A percentile compares a stretch with the other conserved stretches of the same genome.
phyloP scores from a whole-genome alignment of 768 basidiomycete genomes.

The Rhizopogon vulgaris region DNA sequence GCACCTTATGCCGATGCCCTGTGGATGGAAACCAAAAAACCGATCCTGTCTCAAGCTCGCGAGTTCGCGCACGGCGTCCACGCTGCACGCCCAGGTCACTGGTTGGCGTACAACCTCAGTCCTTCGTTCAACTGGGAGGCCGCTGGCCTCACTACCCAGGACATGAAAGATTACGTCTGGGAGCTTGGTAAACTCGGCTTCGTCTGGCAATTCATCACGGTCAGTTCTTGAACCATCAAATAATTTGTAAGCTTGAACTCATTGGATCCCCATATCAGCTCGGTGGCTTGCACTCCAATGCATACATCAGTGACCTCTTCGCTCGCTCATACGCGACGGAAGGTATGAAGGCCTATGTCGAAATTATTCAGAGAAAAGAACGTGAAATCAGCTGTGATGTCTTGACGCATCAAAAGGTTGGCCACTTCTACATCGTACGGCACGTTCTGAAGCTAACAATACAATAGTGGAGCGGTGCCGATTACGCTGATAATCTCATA shows the following conservation, averaged over 20 bases:
- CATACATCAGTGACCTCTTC: conserved; percentile 92
- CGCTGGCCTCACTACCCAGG: conserved; percentile 77
- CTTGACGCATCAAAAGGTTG: conserved; percentile 92
- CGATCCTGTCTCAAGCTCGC: conserved; percentile 84
- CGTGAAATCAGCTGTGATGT: conserved; percentile 93
- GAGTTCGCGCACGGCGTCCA: conserved; percentile 91
- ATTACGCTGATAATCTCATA: conserved; percentile 85
- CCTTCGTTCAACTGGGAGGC: conserved; percentile 95
- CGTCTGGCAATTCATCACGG: conserved; percentile 99
- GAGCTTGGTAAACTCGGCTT: conserved; percentile 92
- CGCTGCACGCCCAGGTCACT: conserved; percentile 76
- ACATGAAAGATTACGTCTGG: conserved; percentile 91
- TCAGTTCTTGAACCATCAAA: conserved; percentile 31
- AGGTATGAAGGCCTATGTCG: conserved; percentile 99
- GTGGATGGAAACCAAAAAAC: conserved; percentile 98
- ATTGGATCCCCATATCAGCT: conserved; percentile 46
- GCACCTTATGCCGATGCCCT: conserved; percentile 89
- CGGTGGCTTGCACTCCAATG: conserved; percentile 95
- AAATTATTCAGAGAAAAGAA: conserved; percentile 88
- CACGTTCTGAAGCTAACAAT: conserved; percentile 9
- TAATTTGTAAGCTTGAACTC: conserved; percentile 7
- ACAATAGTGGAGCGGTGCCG: conserved; percentile 86
- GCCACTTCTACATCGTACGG: conserved; percentile 10
- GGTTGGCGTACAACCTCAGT: conserved; percentile 94
- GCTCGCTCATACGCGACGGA: conserved; percentile 84